Conservation (phyloP, 257 asterid species). For the Ajuga chamaepitys region DNA sequence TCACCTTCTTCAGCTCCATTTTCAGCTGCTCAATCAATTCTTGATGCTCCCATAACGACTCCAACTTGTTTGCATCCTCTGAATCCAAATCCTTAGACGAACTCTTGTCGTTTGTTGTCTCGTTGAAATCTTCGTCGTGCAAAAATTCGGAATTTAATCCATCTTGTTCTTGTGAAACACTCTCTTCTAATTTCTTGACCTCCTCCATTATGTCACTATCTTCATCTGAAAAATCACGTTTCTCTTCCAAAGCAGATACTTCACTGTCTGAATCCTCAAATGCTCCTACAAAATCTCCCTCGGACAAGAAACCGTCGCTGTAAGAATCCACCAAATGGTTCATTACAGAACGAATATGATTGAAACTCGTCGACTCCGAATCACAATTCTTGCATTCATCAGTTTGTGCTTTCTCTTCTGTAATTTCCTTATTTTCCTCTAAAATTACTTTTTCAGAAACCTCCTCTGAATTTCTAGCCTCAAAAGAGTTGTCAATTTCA, state of each 20-base stretch:
- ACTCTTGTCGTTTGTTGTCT: conserved; percentile 17
- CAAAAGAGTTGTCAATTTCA: background rate
- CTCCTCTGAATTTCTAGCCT: conserved; percentile 8
- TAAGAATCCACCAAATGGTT: conserved; percentile 27
- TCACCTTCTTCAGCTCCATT: conserved; percentile 75
- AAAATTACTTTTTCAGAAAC: background rate
- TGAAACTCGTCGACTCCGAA: conserved; percentile 30
- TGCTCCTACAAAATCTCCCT: conserved; percentile 45
- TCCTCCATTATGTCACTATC: conserved; percentile 43
- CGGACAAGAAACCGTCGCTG: conserved; percentile 48
- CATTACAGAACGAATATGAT: conserved; percentile 22
- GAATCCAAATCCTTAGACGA: conserved; percentile 11
- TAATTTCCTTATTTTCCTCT: conserved; percentile 16
- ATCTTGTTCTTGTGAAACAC: background rate
- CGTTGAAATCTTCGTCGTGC: conserved; percentile 32
- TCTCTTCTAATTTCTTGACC: conserved; percentile 22
- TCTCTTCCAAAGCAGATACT: conserved; percentile 25
- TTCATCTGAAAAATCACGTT: conserved; percentile 31
- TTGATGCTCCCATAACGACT: conserved; percentile 93
- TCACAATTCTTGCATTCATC: conserved; percentile 34
- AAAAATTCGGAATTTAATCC: conserved; percentile 22
- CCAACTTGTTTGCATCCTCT: conserved; percentile 51
- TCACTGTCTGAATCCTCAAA: conserved; percentile 23
- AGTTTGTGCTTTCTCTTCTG: conserved; percentile 9
- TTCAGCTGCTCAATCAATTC: conserved; percentile 87